Conservation (phyloP, 768 basidiomycete species). For the Scleroderma citrinum region DNA sequence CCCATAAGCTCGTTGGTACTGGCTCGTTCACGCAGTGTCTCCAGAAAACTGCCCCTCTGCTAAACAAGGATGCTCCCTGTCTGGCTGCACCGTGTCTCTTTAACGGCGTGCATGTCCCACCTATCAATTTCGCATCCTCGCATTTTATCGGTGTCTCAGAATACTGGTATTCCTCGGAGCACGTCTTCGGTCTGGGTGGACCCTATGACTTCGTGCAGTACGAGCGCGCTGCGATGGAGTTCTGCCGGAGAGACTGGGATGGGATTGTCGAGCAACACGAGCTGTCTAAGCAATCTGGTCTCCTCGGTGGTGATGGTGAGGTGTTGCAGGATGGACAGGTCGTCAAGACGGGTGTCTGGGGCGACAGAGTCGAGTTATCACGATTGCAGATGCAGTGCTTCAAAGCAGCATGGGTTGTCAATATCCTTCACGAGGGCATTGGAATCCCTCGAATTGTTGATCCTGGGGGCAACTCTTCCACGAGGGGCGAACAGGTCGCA, state of each 20-base stretch:
- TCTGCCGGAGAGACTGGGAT: slow-evolving; percentile 77
- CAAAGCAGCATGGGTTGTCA: slow-evolving; percentile 98
- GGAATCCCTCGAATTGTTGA: slow-evolving; percentile 91
- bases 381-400: slow-evolving; percentile 97
- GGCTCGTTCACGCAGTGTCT: slow-evolving; percentile 90
- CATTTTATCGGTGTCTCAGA: slow-evolving; percentile 97
- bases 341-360: slow-evolving; percentile 65
- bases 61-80: slow-evolving; percentile 84
- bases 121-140: slow-evolving; percentile 89
- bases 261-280: slow-evolving; percentile 66
- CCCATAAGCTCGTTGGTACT: slow-evolving; percentile 71
- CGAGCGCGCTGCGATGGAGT: slow-evolving; percentile 84
- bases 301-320: slow-evolving; percentile 60
- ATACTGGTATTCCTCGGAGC: slow-evolving; percentile 99
- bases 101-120: slow-evolving; percentile 89
- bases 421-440: slow-evolving; percentile 93
- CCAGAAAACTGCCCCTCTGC: slow-evolving; percentile 59
- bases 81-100: slow-evolving; percentile 83
- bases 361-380: slow-evolving; percentile 68
- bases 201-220: slow-evolving; percentile 96
- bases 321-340: slow-evolving; percentile 54
- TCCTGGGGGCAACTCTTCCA: slow-evolving; percentile 70
- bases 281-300: slow-evolving; percentile 40
- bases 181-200: slow-evolving; percentile 91
- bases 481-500: slow-evolving; percentile 63